Base-by-base conservation (phyloP, 2,329 filamentous ascomycete species). In the Botrytis hyacinthi region DNA sequence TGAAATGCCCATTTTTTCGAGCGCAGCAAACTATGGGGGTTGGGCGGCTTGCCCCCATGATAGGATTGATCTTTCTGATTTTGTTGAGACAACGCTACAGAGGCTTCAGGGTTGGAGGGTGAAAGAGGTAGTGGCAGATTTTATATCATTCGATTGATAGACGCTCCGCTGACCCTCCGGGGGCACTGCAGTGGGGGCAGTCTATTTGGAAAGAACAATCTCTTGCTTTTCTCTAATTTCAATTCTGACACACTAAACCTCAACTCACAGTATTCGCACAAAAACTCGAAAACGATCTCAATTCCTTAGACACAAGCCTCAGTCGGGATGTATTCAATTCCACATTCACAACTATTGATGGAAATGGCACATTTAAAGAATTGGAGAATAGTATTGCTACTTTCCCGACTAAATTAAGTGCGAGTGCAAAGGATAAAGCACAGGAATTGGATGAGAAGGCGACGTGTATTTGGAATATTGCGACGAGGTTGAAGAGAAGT, bases 391-490 rank as follows among this genome's bases (percentile, higher is more conserved):
- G 83, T 16, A 81, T 85, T 59, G 73, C 74, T 1, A 79, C 77
- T 51, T 82, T 81, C 40, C 80, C 82, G 35, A 81, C 77, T 35
- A 80, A 78, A 16, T 76, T 82, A 1, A 78, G 76, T 20, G 60
- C 79, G 2, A 69, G 78, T 46, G 76, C 81, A 37, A 68, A n/a
- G 18, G 37, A 57, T 26, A 70, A 63, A 48, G 54, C 84, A 60
- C 81, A 82, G 37, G 84, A 87, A 8, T 82, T 93, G 4, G 90
- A 92, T 74, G 80, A 77, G 8, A 77, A 84, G 10, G 92, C 88
- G 72, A 86, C 87, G 0, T 83, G 84, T 37, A 82, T 94, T 12
- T 94, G 91, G 92, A 94, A 94, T 76, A 79, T 87, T 9, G 89
- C 89, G 59, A 89, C 89, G 1, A 85, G 87, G 40, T 78, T 89